Evolutionary conservation across 129 eudicot genomes (phyloP), one percentile per base, ranked within the genome.

Genomic region (Tagetes patula): DNA sequence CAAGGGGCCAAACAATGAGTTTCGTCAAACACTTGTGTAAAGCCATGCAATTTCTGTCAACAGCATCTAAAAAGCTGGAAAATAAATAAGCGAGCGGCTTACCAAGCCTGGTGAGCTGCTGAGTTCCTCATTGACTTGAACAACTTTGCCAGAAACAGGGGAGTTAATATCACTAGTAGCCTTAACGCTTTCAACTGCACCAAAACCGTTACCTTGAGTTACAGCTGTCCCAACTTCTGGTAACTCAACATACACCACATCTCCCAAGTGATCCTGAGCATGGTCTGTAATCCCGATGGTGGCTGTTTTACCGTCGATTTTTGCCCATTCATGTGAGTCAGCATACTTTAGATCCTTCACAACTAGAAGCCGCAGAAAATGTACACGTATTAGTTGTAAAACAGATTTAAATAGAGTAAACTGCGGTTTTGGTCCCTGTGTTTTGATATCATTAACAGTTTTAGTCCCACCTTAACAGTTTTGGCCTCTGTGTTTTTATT

Each of bases 271-370:
- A 73, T 81, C 87, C 47, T 87, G 90, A 45, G 96, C 96, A 81
- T 90, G 96, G 81, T 90, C 96, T 2, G 96, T 87, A 40, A 90
- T 90, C 61, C 96, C 96, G 1, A 87, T 74, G 36, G 85, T 87
- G 1, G 93, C 93, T 4, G 85, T 78, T 30, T 75, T 83, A 42
- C 96, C 96, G 34, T 90, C 86, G 36, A 84, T 81, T 76, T 85
- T 90, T 50, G 81, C 96, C 96, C 96, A 90, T 72, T 90, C 96
- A 53, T 90, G 96, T 30, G 96, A 82, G 77, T 87, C 93, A 0
- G 87, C 85, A 69, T 89, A 89, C 81, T 82, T 89, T 11, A 89
- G 83, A 66, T 86, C 89, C 81, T 81, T 74, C 61, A 84, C 65
- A 39, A 89, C 96, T 89, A 85, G 75, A 79, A 59, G 66, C 66